phyloP scores from a whole-genome alignment of 257 asterid species.

The Jacaranda mimosifolia region DNA sequence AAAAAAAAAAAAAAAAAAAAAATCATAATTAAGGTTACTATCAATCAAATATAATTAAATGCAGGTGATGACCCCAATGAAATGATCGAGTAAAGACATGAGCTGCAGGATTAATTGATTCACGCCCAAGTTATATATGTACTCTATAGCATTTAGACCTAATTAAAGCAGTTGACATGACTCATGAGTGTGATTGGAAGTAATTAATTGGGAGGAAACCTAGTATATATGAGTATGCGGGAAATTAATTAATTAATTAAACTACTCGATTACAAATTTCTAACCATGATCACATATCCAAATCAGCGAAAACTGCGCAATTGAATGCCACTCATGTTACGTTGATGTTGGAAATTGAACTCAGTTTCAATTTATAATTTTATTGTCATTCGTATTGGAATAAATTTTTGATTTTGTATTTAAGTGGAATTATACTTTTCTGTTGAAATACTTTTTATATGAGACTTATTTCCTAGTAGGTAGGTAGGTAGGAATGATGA shows the following conservation, averaged over 20 bases:
- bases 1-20: not conserved
- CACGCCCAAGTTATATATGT: conserved; percentile 6
- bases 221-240: conserved; percentile 11
- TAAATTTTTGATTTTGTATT: too few species aligned
- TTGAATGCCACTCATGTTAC: too few species aligned
- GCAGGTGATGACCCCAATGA: not conserved
- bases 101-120: not conserved
- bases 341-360: too few species aligned
- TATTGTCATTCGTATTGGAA: too few species aligned
- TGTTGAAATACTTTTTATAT: too few species aligned
- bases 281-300: not conserved
- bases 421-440: too few species aligned
- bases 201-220: conserved; percentile 30
- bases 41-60: not conserved
- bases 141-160: not conserved
- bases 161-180: conserved; percentile 8
- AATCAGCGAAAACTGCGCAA: not conserved
- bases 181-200: conserved; percentile 8
- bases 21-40: conserved; percentile 6
- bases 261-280: not conserved
- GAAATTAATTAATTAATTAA: not conserved
- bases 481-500: too few species aligned
- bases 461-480: too few species aligned
- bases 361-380: too few species aligned
- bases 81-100: not conserved